Evolutionary conservation across 352 stramenopile species (phyloP), one percentile per base, ranked within the genome.

Genomic region (Globisporangium splendens): DNA sequence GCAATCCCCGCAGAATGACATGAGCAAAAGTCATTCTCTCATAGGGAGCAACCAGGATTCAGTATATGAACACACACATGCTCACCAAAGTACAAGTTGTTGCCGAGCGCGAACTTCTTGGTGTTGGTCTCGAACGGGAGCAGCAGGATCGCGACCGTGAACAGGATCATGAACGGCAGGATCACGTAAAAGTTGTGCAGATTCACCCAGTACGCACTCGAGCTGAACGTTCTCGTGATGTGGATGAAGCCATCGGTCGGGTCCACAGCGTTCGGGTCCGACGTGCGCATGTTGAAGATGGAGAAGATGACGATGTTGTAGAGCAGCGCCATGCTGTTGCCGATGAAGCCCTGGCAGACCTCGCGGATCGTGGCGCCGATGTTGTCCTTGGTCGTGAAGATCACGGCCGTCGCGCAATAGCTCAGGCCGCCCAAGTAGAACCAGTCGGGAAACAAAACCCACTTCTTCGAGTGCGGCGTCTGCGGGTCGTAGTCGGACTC

Each of bases 231-330:
- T 54, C 74, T 75, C 10, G 59, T 66, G 72, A 88, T 77, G 10
- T 69, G 49, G 39, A 69, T 68, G 53, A 81, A 85, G 4, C 74
- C 72, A 4, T 73, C 63, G 54, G 63, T 62, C 2, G 65, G 59
- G 0, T 70, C 39, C 2, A 33, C n/a, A 1, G 56, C 52, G 8
- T 46, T 64, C 8, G 55, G 57, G 6, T 83, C 60, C 11, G 75
- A 79, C 24, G 63, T 60, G 20, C 63, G 63, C 15, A 82, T 55
- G 10, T 71, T 22, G 56, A 77, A 70, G 47, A 63, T 59, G 20
- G 70, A 58, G 43, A 87, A 89, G 8, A 89, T 39, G 28, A 75
- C 63, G 47, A 83, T 82, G 59, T 88, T 88, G 73, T 84, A 89
- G 14, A 89, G 21, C 13, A 89, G 65, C 49, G 79, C 79, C 24